These are phyloP conservation scores for Mucor mucedo DNA, from an alignment of 371 early-diverging fungal genomes.

Conservation along the genomic window DNA sequence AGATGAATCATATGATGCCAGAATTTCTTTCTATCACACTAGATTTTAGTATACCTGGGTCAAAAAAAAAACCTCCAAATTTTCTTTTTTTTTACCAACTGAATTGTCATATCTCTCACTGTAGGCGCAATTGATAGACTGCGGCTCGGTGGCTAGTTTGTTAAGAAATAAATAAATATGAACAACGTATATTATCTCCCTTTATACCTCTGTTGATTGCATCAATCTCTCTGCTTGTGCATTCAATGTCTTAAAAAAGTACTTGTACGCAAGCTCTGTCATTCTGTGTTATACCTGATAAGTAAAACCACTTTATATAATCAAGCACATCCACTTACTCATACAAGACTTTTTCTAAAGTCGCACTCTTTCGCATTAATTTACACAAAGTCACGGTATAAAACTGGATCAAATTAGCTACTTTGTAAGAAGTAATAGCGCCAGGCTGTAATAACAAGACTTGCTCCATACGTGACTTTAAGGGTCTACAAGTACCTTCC, in stretches of 20 bases:
- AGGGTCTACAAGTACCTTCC: conserved; percentile 77
- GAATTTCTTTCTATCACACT: conserved; percentile 69
- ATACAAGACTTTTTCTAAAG: conserved; percentile 60
- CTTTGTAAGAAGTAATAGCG: conserved; percentile 71
- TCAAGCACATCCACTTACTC: conserved; percentile 49
- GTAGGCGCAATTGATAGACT: conserved; percentile 67
- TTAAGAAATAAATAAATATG: not conserved
- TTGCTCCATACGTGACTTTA: conserved; percentile 83
- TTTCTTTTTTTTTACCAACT: conserved; percentile 55
- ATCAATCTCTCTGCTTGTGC: conserved; percentile 69
- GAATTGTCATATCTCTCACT: conserved; percentile 69
- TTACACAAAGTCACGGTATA: conserved; percentile 71
- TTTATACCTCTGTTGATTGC: conserved; percentile 62
- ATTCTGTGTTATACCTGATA: conserved; percentile 42
- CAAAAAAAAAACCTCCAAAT: not conserved
- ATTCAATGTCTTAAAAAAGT: conserved; percentile 72
- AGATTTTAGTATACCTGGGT: not conserved
- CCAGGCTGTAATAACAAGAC: conserved; percentile 74
- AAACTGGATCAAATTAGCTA: conserved; percentile 79
- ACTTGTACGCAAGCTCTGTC: conserved; percentile 67
- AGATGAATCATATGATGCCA: conserved; percentile 79
- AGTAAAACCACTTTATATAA: not conserved
- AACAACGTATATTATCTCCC: conserved; percentile 30
- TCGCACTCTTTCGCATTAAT: conserved; percentile 63
- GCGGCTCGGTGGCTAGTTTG: conserved; percentile 57